These are phyloP conservation scores for Komagataella pseudopastoris DNA, from an alignment of 805 yeast genomes.

Conservation along the genomic window DNA sequence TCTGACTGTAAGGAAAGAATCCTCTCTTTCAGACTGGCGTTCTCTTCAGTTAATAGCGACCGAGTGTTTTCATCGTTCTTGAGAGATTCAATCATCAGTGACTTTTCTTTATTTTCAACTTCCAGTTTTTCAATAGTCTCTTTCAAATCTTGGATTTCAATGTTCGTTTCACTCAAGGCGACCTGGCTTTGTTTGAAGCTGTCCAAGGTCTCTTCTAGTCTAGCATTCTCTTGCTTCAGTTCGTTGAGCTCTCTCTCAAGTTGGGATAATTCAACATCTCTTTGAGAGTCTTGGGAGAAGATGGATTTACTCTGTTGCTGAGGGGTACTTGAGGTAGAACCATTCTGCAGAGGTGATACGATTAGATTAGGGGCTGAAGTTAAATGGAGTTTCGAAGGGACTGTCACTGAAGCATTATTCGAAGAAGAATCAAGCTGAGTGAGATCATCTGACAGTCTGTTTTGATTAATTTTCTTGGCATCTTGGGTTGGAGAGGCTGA, in stretches of 20 bases:
- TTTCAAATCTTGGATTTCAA: constrained; percentile 1
- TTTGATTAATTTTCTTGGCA: neutral
- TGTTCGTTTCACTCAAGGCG: neutral
- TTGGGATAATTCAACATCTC: neutral
- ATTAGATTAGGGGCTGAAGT: neutral
- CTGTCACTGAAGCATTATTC: neutral
- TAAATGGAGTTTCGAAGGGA: neutral
- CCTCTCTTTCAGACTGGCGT: neutral
- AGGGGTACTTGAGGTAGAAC: neutral
- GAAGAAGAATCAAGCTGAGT: neutral
- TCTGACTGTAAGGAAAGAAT: neutral
- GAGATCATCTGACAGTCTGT: neutral
- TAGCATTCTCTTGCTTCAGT: neutral
- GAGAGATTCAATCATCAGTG: neutral
- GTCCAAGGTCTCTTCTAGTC: neutral
- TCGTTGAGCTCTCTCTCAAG: constrained; percentile 1
- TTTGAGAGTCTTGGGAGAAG: neutral
- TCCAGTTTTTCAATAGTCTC: constrained; percentile 1
- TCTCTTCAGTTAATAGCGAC: neutral
- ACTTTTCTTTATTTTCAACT: neutral
- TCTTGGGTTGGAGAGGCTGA: neutral
- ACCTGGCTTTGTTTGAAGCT: neutral
- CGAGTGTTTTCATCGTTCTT: neutral
- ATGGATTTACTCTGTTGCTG: neutral
- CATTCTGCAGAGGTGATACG: neutral